A percentile compares a stretch with the other conserved stretches of the same genome.
These are phyloP conservation scores for Puccinia polysora DNA, from an alignment of 1,284 basidiomycete genomes.

Conservation along the genomic window DNA sequence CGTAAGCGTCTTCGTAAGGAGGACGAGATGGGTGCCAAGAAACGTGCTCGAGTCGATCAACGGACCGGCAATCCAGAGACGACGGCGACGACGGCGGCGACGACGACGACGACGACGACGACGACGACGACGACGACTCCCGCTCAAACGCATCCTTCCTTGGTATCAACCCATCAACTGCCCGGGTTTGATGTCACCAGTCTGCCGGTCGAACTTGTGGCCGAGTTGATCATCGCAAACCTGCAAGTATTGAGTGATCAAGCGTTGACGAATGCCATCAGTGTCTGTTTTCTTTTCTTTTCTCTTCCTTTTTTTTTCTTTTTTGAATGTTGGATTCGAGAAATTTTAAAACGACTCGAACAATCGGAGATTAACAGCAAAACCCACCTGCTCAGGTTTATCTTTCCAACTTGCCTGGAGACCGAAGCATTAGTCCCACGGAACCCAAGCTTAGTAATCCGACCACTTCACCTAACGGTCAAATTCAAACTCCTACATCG, in stretches of 20 bases:
- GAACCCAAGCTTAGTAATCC: not conserved
- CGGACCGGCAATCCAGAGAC: constrained; percentile 44
- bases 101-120: no score
- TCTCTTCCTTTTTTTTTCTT: not conserved
- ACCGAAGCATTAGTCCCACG: not conserved
- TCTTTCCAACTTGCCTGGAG: constrained; percentile 24
- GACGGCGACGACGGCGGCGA: no score
- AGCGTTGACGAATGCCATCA: constrained; percentile 58
- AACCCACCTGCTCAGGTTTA: not conserved
- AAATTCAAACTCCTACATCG: not conserved
- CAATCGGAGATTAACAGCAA: no score
- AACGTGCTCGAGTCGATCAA: constrained; percentile 12
- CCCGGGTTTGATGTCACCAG: constrained; percentile 78
- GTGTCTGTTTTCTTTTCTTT: constrained; percentile 48
- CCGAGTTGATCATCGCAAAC: constrained; percentile 83
- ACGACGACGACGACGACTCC: no score
- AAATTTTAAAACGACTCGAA: no score
- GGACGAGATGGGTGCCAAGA: constrained; percentile 10
- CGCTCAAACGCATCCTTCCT: constrained; percentile 47
- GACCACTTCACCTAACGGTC: constrained; percentile 4
- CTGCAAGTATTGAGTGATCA: constrained; percentile 70
- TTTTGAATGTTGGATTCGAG: no score
- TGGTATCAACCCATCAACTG: constrained; percentile 56
- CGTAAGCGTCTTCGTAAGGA: constrained; percentile 7
- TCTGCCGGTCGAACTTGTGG: constrained; percentile 71